Evolutionary conservation across 2,329 filamentous ascomycete genomes (phyloP), one percentile per base, ranked within the genome.

Genomic region (Sporothrix globosa): DNA sequence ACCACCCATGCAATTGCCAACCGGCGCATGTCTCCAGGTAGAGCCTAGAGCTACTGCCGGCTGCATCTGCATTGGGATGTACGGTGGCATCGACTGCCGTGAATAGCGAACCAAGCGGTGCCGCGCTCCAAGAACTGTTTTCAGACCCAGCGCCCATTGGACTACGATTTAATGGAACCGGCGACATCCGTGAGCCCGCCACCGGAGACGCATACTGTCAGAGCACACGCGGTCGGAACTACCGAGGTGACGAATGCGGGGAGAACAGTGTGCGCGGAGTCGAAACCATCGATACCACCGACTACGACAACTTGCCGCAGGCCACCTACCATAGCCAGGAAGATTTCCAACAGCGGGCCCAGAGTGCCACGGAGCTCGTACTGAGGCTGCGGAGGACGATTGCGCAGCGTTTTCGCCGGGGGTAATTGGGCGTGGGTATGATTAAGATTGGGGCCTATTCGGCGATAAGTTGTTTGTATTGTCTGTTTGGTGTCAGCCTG

Each of bases 371-470:
- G 14, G 56, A 70, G 17, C 39, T 58, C 17, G 27, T 67, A 4
- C 53, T 50, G 7, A 27, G 52, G 27, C 34, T 68, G 19, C 56
- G 44, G 24, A 13, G 34, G 52, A 68, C 50, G n/a, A 24, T 68
- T 1, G n/a, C 27, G 7, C 54, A 61, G 27, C 67, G 44, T 44
- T 53, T 68, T 24, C 67, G 67, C 34, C 67, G 67, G 39, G 52
- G 19, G 13, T 19, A n/a, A 21, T 68, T 53, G 27, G 19, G 11
- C 24, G 17, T 17, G 46, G 34, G 6, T 19, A 39, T 11, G n/a
- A 10, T 34, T 27, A 24, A 14, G 21, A 53, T 21, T 19, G n/a
- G 21, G 9, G n/a, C 1, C 50, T 14, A 11, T 53, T 46, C 17
- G 4, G 44, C 17, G 44, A 48, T 54, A 14, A 3, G 17, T 48